Evolutionary conservation across 495 filamentous ascomycete species (phyloP).

Genomic region (Pyrenula aspistea): DNA sequence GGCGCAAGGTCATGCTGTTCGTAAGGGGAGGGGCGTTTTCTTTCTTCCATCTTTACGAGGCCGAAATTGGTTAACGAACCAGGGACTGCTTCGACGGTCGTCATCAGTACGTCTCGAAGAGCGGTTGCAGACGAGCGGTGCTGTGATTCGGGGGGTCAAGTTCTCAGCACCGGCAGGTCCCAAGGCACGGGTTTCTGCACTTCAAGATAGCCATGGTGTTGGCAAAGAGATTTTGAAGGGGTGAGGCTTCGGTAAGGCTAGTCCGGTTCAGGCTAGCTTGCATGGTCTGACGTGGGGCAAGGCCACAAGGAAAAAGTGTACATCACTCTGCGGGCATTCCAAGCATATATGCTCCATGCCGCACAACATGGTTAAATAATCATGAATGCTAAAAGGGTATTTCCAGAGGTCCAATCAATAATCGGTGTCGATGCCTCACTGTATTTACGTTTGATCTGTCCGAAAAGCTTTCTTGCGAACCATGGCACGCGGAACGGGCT

Average conservation of each 20-base stretch:
- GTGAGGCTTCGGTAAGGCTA: not conserved
- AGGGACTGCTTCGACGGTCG: conserved; percentile 60
- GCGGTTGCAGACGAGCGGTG: not conserved
- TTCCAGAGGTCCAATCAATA: no score
- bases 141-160: not conserved
- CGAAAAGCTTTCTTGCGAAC: no score
- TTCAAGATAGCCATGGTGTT: not conserved
- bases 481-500: not conserved
- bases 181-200: not conserved
- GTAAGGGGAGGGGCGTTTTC: conserved; percentile 73
- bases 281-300: not conserved
- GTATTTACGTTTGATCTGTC: no score
- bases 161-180: not conserved
- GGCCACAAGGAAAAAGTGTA: no score
- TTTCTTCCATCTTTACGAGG: conserved; percentile 91
- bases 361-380: no score
- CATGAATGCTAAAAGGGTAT: no score
- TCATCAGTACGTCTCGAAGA: conserved; percentile 48
- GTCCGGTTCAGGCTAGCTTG: not conserved
- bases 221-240: not conserved
- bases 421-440: no score
- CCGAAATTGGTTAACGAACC: conserved; percentile 56
- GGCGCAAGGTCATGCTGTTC: conserved; percentile 69
- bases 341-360: no score
- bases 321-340: no score